Conservation (phyloP, 352 stramenopile genomes). For the Phytophthora ohioensis region DNA sequence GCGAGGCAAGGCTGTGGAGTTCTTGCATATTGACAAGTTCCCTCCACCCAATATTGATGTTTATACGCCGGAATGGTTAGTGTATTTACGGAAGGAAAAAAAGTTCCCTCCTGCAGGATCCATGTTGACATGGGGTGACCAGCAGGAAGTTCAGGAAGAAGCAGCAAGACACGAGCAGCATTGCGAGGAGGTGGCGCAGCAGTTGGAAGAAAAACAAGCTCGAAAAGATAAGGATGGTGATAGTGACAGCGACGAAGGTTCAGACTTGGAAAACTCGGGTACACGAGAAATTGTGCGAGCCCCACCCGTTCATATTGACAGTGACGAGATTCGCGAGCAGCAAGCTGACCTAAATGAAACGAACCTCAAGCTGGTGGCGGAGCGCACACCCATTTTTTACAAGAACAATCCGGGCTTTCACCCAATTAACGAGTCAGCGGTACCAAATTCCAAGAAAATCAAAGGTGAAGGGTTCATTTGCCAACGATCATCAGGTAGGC, state of each 20-base stretch:
- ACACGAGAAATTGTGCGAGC: conserved; percentile 55
- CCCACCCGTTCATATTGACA: conserved; percentile 44
- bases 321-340: conserved; percentile 46
- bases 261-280: conserved; percentile 46
- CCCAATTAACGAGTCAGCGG: conserved; percentile 46
- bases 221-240: conserved; percentile 30
- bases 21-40: conserved; percentile 44
- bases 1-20: conserved; percentile 36
- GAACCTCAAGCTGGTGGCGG: conserved; percentile 64
- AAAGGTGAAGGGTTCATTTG: conserved; percentile 73
- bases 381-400: conserved; percentile 75
- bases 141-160: conserved; percentile 44
- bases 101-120: conserved; percentile 34
- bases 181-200: conserved; percentile 32
- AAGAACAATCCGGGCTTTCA: conserved; percentile 77
- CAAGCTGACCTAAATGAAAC: conserved; percentile 56
- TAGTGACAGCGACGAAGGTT: conserved; percentile 59
- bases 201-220: conserved; percentile 19
- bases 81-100: conserved; percentile 58
- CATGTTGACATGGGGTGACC: conserved; percentile 51
- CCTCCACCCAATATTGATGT: conserved; percentile 45
- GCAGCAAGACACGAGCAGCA: conserved; percentile 39
- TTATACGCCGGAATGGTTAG: conserved; percentile 75
- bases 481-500: conserved; percentile 74
- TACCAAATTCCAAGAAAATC: conserved; percentile 41